Conservation (phyloP, 257 asterid genomes). For the Leptodermis oblonga region DNA sequence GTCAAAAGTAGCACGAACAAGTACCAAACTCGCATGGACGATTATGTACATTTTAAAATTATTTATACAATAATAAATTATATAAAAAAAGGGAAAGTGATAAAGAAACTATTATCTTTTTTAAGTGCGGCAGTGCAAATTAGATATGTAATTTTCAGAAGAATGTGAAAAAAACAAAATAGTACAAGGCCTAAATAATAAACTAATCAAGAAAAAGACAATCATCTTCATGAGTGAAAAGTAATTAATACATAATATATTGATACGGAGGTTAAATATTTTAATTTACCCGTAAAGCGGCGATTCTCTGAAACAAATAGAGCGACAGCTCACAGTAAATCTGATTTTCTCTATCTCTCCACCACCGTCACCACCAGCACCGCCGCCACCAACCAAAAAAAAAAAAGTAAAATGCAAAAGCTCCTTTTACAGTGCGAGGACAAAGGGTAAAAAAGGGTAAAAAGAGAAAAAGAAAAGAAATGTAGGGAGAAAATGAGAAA, state of each 20-base stretch:
- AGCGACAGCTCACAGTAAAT: not conserved
- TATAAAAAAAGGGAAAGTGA: too few relatives aligned
- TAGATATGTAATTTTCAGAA: too few relatives aligned
- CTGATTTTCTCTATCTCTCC: slow-evolving; percentile 5
- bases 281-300: not conserved
- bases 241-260: not conserved
- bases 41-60: too few relatives aligned
- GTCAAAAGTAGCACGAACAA: too few relatives aligned
- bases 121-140: too few relatives aligned
- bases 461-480: not conserved
- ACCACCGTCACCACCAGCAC: slow-evolving; percentile 5
- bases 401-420: not conserved
- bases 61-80: too few relatives aligned
- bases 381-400: not conserved
- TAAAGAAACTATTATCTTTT: too few relatives aligned
- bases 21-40: too few relatives aligned
- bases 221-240: not conserved
- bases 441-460: not conserved
- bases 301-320: not conserved
- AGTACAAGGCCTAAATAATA: too few relatives aligned
- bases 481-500: slow-evolving; percentile 1
- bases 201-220: too few relatives aligned
- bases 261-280: not conserved
- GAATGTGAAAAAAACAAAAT: too few relatives aligned
- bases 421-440: not conserved